Evolutionary conservation across 352 stramenopile genomes (phyloP).

Genomic region (Peronospora destructor): DNA sequence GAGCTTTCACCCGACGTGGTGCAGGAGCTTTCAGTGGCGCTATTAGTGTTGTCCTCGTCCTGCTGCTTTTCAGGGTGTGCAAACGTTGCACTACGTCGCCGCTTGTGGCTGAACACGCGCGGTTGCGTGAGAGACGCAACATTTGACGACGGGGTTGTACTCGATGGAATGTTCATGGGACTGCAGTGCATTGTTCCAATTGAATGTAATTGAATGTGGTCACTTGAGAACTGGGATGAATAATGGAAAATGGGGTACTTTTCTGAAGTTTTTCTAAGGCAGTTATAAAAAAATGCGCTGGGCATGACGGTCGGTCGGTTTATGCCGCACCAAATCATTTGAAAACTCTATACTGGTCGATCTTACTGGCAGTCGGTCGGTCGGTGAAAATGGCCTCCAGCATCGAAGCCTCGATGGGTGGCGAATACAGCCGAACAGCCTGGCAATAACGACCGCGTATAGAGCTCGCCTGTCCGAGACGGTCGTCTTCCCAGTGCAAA

Average conservation of each 20-base stretch:
- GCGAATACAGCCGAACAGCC: slow-evolving; percentile 7
- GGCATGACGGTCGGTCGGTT: slow-evolving; percentile 26
- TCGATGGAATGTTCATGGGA: slow-evolving; percentile 5
- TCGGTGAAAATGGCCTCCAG: slow-evolving; percentile 20
- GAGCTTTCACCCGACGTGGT: slow-evolving; percentile 33
- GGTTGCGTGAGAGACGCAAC: background rate
- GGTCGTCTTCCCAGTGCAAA: slow-evolving; percentile 16
- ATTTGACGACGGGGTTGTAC: background rate
- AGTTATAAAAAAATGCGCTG: slow-evolving; percentile 33
- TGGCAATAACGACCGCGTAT: slow-evolving; percentile 9
- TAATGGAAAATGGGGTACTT: slow-evolving; percentile 26
- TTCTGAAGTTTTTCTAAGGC: background rate
- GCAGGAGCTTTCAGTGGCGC: slow-evolving; percentile 12
- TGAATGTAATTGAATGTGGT: background rate
- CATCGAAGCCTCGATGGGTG: background rate
- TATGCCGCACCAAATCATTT: slow-evolving; percentile 6
- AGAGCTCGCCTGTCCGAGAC: slow-evolving; percentile 6
- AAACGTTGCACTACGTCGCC: slow-evolving; percentile 15
- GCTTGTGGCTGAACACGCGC: slow-evolving; percentile 23
- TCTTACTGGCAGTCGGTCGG: slow-evolving; percentile 13
- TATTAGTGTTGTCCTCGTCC: background rate
- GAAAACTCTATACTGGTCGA: slow-evolving; percentile 20
- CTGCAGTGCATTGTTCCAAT: slow-evolving; percentile 7
- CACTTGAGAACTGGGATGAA: slow-evolving; percentile 7
- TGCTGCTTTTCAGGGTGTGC: background rate